Evolutionary conservation across 768 basidiomycete species (phyloP).

Genomic region (Podaxis carcinomalis): DNA sequence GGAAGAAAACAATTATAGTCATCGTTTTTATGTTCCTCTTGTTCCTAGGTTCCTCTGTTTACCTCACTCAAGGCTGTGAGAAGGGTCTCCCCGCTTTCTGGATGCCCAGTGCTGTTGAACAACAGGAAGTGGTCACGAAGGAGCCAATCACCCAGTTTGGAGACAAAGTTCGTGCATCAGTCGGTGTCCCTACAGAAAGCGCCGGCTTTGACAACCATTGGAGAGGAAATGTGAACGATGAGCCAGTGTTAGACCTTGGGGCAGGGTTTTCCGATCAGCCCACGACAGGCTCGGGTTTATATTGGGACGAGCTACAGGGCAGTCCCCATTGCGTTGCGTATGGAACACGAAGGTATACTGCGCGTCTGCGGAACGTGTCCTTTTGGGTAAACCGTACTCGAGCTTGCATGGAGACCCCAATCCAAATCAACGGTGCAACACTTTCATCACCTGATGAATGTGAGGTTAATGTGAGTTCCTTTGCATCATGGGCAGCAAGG

Average conservation of each 20-base stretch:
- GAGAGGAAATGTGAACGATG: not conserved
- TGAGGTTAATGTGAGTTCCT: constrained; percentile 23
- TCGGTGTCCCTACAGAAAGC: not conserved
- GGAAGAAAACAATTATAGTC: constrained; percentile 20
- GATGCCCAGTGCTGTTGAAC: constrained; percentile 10
- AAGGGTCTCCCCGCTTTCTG: not conserved
- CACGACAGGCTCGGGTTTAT: constrained; percentile 2
- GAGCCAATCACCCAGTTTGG: not conserved
- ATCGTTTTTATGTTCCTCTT: constrained; percentile 23
- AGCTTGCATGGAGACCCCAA: constrained; percentile 22
- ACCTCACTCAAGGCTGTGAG: not conserved
- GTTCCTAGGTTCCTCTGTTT: constrained; percentile 19
- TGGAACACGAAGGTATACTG: constrained; percentile 26
- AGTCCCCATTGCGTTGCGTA: constrained; percentile 23
- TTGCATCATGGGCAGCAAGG: not conserved
- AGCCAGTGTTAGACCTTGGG: not conserved
- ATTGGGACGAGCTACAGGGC: constrained; percentile 23
- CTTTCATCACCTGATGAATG: constrained; percentile 22
- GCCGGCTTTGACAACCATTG: not conserved
- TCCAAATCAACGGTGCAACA: constrained; percentile 22
- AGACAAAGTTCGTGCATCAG: not conserved
- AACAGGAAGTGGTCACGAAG: not conserved
- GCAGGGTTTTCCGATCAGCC: not conserved
- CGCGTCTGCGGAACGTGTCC: constrained; percentile 22
- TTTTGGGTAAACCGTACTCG: constrained; percentile 23